phyloP scores from a whole-genome alignment of 352 stramenopile genomes.

The Phytophthora tubulina region DNA sequence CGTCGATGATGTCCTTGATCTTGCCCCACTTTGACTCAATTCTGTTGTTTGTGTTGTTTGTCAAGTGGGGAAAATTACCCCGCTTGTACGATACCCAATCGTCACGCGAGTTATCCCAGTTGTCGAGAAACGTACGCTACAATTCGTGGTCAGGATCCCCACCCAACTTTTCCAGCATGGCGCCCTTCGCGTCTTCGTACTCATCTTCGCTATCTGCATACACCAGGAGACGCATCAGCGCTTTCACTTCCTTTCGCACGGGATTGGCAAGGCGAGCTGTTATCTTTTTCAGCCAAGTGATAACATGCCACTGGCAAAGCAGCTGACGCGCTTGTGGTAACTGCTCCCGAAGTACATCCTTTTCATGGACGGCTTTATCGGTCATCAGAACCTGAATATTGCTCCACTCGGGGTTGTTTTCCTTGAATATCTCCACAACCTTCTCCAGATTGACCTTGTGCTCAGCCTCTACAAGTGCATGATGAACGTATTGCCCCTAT shows the following conservation, averaged over 20 bases:
- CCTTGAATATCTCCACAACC: neutral
- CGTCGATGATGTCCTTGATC: no score
- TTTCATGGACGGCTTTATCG: no score
- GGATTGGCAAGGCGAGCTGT: neutral
- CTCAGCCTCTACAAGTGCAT: slow-evolving; percentile 23
- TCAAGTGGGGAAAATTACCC: no score
- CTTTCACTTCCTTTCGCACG: slow-evolving; percentile 13
- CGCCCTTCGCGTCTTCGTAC: neutral
- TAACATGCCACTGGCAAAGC: slow-evolving; percentile 10
- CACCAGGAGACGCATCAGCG: neutral
- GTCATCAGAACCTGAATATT: no score
- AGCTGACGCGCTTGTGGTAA: neutral
- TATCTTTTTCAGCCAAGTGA: slow-evolving; percentile 25
- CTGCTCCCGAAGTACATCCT: neutral
- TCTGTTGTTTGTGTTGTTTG: no score
- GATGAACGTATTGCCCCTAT: slow-evolving; percentile 24
- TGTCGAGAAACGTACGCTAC: neutral
- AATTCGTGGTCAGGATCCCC: neutral
- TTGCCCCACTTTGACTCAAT: no score
- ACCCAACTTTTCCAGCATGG: neutral
- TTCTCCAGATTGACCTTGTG: slow-evolving; percentile 16
- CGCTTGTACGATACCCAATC: no score
- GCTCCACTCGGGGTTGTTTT: no score
- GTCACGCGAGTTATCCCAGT: neutral
- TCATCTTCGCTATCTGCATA: neutral